Percentiles rank a stretch among this genome's conserved stretches.
phyloP scores from a whole-genome alignment of 1,139 yeast species.

The Scheffersomyces cryptocercus region DNA sequence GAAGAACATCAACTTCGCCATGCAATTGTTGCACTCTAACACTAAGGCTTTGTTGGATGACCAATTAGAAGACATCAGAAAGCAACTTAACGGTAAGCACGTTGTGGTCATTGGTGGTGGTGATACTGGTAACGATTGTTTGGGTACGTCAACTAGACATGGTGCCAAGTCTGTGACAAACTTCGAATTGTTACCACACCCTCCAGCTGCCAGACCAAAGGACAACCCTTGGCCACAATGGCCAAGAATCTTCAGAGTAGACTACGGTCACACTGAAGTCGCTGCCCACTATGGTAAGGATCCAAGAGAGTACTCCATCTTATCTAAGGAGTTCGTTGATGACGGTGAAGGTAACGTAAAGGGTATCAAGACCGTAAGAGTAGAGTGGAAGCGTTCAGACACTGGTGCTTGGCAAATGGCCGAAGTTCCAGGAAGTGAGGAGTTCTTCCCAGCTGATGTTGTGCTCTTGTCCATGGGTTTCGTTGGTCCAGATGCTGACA shows the following conservation, averaged over 20 bases:
- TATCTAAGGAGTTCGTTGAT: conserved; percentile 93
- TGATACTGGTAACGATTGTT: conserved; percentile 99
- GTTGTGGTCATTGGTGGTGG: conserved; percentile 99
- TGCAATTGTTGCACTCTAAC: conserved; percentile 86
- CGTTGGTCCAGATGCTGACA: conserved; percentile 91
- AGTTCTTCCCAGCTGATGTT: conserved; percentile 90
- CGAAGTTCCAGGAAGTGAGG: conserved; percentile 94
- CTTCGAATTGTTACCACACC: conserved; percentile 92
- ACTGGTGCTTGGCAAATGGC: conserved; percentile 99
- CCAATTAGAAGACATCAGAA: conserved; percentile 74
- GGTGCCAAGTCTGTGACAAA: conserved; percentile 95
- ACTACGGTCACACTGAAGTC: conserved; percentile 96
- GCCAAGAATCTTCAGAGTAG: conserved; percentile 97
- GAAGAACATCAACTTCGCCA: conserved; percentile 89
- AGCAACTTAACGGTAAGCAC: conserved; percentile 75
- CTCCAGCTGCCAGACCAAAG: conserved; percentile 81
- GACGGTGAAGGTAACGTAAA: conserved; percentile 93
- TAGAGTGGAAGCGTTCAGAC: conserved; percentile 96
- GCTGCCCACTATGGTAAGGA: conserved; percentile 93
- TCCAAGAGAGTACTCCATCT: conserved; percentile 94
- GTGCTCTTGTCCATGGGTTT: conserved; percentile 97
- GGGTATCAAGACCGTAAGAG: conserved; percentile 93
- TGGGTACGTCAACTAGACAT: conserved; percentile 96
- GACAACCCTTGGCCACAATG: conserved; percentile 99
- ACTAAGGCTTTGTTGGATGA: conserved; percentile 87